Evolutionary conservation across 257 asterid genomes (phyloP), one percentile per base, ranked within the genome.

Genomic region (Marsdenia floribunda): DNA sequence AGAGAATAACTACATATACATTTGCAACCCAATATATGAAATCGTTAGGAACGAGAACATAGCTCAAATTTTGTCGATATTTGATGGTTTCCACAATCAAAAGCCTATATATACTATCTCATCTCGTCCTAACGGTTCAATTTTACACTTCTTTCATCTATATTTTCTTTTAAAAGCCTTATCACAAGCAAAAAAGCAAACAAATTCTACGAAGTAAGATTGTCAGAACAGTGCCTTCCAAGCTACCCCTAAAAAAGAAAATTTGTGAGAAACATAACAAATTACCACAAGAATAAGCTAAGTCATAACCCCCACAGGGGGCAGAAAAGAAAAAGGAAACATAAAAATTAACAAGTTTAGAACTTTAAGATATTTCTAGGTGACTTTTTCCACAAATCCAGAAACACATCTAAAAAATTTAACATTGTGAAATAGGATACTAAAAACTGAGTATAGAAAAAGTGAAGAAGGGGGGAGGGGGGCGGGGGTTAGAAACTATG

Each of bases 11-110:
- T 82, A 79, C 68, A 58, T 88, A 0, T 87, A 85, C 84, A 88
- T 89, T 11, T 85, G 88, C 74, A 89, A 89, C 72, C 93, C 96
- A 6, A 83, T 88, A 22, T 89, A 70, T 44, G 3, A 44, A 69
- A 47, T 64, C n/a, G 35, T 6, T 52, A 65, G 53, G 72, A 54
- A 35, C 35, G 42, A 50, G 64, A 70, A 70, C 10, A 76, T 26
- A 35, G 47, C 35, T 37, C 71, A 70, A 77, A 40, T 16, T 22
- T 26, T 38, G 6, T 3, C n/a, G 35, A 24, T 4, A 22, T 67
- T 3, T 8, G 18, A 52, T 12, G 16, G 16, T 50, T 70, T 70
- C 49, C 49, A 24, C 9, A 70, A 26, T 3, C 18, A 57, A 57
- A 24, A 53, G 10, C 47, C 18, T 9, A 72, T 5, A 29, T 2